Conservation (phyloP, 352 stramenopile genomes). For the Pythium phragmiticola region DNA sequence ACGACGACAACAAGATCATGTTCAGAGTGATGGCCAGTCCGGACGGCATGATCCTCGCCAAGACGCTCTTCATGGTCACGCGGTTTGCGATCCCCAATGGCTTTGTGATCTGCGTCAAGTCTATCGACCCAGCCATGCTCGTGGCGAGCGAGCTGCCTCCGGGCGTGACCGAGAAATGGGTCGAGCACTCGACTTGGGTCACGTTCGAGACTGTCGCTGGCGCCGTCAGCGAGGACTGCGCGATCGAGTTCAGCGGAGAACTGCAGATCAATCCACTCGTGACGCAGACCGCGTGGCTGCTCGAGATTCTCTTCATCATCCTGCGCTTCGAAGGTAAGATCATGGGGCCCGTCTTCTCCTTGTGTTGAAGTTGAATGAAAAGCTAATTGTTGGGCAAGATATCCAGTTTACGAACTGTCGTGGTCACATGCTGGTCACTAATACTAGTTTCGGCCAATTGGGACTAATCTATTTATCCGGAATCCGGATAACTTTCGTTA, state of each 20-base stretch:
- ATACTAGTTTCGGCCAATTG: too few species aligned
- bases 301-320: conserved; percentile 26
- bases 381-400: too few species aligned
- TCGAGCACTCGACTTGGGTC: conserved; percentile 26
- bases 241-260: conserved; percentile 25
- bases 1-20: conserved; percentile 26
- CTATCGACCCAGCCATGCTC: conserved; percentile 8
- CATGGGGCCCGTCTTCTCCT: conserved; percentile 16
- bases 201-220: conserved; percentile 14
- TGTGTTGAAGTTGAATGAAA: conserved; percentile 8
- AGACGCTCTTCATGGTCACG: conserved; percentile 25
- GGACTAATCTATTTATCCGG: too few species aligned
- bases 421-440: too few species aligned
- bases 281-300: conserved; percentile 17
- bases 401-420: too few species aligned
- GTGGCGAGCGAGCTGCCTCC: conserved; percentile 9
- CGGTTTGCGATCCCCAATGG: conserved; percentile 17
- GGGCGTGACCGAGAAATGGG: conserved; percentile 20
- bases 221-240: conserved; percentile 16
- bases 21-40: conserved; percentile 18
- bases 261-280: conserved; percentile 18
- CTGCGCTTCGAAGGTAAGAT: conserved; percentile 22
- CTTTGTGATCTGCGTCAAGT: conserved; percentile 16
- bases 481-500: too few species aligned
- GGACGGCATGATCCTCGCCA: conserved; percentile 16